Percentiles rank a stretch among this genome's conserved stretches.
Evolutionary conservation across 225 moss, liverwort and hornwort species (phyloP).

Genomic region (Asterella californica): DNA sequence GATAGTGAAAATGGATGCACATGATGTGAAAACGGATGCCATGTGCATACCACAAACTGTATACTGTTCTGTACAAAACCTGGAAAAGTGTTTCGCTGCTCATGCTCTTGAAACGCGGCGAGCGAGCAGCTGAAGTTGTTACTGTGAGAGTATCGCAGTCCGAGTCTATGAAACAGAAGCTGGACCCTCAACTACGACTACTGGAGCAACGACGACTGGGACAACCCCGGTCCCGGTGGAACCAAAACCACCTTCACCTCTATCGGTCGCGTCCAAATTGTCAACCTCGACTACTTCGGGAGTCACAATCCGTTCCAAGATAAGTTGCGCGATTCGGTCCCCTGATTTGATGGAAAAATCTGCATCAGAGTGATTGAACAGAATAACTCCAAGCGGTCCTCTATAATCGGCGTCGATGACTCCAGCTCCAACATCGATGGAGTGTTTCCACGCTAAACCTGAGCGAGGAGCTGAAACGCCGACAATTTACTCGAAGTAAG

Average conservation of each 20-base stretch:
- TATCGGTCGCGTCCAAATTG: conserved; percentile 58
- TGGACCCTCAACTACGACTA: neutral
- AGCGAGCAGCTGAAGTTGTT: too few species aligned
- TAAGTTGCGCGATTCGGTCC: conserved; percentile 81
- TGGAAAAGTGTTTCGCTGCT: too few species aligned
- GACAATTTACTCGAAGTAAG: neutral
- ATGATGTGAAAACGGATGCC: too few species aligned
- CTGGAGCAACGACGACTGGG: neutral
- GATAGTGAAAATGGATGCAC: too few species aligned
- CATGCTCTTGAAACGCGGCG: too few species aligned
- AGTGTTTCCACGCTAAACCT: conserved; percentile 85
- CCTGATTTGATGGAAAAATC: conserved; percentile 70
- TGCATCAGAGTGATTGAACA: conserved; percentile 80
- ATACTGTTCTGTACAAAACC: too few species aligned
- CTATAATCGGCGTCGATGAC: conserved; percentile 95
- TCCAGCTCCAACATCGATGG: conserved; percentile 83
- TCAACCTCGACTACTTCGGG: conserved; percentile 77
- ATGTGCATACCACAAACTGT: too few species aligned
- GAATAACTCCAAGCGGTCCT: conserved; percentile 76
- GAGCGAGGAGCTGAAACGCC: conserved; percentile 73
- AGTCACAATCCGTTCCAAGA: conserved; percentile 72
- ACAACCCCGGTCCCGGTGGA: conserved; percentile 57
- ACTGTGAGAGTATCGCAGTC: too few species aligned
- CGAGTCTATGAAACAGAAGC: too few species aligned
- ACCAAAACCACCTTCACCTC: conserved; percentile 87